These are phyloP conservation scores for Fusarium piperis DNA, from an alignment of 2,329 filamentous ascomycete genomes.

Conservation along the genomic window DNA sequence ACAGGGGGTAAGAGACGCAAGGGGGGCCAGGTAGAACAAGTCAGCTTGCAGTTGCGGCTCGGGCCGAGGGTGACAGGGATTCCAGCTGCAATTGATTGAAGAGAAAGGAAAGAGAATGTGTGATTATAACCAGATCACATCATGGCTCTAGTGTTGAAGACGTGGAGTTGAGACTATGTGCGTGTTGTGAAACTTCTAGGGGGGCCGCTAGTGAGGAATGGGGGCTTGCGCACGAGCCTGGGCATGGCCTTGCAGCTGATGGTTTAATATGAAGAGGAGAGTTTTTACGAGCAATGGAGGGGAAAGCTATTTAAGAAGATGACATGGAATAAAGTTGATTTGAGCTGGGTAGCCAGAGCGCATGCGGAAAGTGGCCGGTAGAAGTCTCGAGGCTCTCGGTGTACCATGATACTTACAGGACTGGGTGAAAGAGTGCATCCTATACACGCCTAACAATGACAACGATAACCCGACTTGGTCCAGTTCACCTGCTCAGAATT, in stretches of 20 bases:
- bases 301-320: background rate
- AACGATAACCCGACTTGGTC: background rate
- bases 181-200: slow-evolving; percentile 27
- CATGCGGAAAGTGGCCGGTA: background rate
- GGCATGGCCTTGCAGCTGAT: background rate
- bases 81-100: background rate
- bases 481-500: too few relatives aligned
- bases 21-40: background rate
- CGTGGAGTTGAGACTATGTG: slow-evolving; percentile 20
- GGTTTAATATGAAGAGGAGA: background rate
- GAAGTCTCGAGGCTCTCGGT: background rate
- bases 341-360: background rate
- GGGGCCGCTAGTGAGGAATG: slow-evolving; percentile 32
- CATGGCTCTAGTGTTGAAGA: slow-evolving; percentile 12
- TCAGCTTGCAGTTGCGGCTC: slow-evolving; percentile 1
- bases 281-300: background rate
- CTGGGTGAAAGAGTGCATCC: background rate
- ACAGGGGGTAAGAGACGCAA: background rate
- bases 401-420: background rate
- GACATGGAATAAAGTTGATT: background rate
- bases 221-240: background rate
- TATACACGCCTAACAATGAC: background rate
- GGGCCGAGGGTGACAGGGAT: background rate
- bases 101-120: background rate
- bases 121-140: background rate